phyloP scores from a whole-genome alignment of 257 asterid genomes.

The Anisodus acutangulus region DNA sequence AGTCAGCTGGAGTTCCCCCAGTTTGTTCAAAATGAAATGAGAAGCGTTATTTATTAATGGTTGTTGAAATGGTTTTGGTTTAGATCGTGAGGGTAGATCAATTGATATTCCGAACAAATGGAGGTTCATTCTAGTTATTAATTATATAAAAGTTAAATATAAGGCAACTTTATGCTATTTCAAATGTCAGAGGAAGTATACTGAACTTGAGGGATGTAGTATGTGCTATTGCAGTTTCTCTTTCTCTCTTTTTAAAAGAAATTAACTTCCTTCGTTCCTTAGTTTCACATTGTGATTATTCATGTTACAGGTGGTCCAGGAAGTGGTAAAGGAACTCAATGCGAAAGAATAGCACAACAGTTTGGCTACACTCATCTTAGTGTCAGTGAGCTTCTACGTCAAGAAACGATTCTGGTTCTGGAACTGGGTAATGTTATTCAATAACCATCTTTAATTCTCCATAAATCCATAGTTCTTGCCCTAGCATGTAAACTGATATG shows the following conservation, averaged over 20 bases:
- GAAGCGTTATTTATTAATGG: neutral
- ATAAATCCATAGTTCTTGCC: neutral
- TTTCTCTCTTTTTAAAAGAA: neutral
- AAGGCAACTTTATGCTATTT: neutral
- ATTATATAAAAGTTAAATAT: neutral
- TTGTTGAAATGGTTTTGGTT: neutral
- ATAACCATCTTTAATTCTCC: neutral
- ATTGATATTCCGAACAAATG: neutral
- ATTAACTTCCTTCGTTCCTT: neutral
- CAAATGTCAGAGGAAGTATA: neutral
- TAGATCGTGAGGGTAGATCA: neutral
- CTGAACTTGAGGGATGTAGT: neutral
- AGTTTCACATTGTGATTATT: neutral
- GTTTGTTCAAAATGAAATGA: neutral
- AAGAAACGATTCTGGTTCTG: slow-evolving; percentile 50
- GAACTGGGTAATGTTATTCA: slow-evolving; percentile 52
- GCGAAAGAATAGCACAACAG: slow-evolving; percentile 26
- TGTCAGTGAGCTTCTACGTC: slow-evolving; percentile 25
- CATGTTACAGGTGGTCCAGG: slow-evolving; percentile 34
- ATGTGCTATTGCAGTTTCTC: neutral
- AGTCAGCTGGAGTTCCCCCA: neutral
- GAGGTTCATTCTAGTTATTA: neutral
- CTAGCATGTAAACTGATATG: neutral
- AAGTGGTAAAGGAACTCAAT: slow-evolving; percentile 36
- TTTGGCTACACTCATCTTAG: slow-evolving; percentile 33